Conservation (phyloP, 495 filamentous ascomycete genomes). For the Tetracladium setigerum region DNA sequence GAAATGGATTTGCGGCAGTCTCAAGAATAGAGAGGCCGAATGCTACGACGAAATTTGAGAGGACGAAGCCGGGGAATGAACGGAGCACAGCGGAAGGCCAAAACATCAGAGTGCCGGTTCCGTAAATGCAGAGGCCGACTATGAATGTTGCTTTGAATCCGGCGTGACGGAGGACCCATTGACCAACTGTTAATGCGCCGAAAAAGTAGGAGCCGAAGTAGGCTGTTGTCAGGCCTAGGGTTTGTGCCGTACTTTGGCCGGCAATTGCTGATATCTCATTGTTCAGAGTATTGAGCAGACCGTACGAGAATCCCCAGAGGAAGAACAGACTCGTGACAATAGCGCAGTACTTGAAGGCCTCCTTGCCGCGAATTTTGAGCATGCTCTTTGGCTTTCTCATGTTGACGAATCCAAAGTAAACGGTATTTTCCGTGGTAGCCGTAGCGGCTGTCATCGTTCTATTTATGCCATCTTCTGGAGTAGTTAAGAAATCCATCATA, state of each 20-base stretch:
- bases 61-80: slow-evolving; percentile 57
- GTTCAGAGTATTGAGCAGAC: slow-evolving; percentile 71
- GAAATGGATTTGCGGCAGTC: slow-evolving; percentile 61
- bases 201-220: slow-evolving; percentile 51
- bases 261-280: slow-evolving; percentile 38
- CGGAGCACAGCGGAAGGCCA: slow-evolving; percentile 57
- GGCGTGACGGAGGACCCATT: slow-evolving; percentile 50
- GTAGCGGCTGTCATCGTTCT: slow-evolving; percentile 15
- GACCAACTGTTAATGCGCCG: slow-evolving; percentile 56
- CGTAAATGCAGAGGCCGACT: slow-evolving; percentile 50
- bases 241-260: slow-evolving; percentile 27
- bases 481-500: slow-evolving; percentile 52
- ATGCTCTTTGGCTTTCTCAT: slow-evolving; percentile 73
- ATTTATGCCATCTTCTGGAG: slow-evolving; percentile 25
- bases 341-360: slow-evolving; percentile 42
- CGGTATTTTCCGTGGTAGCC: slow-evolving; percentile 21
- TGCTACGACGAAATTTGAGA: slow-evolving; percentile 57
- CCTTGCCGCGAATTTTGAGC: slow-evolving; percentile 42
- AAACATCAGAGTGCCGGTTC: slow-evolving; percentile 56
- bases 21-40: slow-evolving; percentile 58
- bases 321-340: slow-evolving; percentile 77
- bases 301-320: slow-evolving; percentile 83
- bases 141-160: slow-evolving; percentile 58
- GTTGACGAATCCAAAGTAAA: slow-evolving; percentile 78
- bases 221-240: slow-evolving; percentile 30